phyloP scores from a whole-genome alignment of 2,329 filamentous ascomycete species.

The Colletotrichum sp. region DNA sequence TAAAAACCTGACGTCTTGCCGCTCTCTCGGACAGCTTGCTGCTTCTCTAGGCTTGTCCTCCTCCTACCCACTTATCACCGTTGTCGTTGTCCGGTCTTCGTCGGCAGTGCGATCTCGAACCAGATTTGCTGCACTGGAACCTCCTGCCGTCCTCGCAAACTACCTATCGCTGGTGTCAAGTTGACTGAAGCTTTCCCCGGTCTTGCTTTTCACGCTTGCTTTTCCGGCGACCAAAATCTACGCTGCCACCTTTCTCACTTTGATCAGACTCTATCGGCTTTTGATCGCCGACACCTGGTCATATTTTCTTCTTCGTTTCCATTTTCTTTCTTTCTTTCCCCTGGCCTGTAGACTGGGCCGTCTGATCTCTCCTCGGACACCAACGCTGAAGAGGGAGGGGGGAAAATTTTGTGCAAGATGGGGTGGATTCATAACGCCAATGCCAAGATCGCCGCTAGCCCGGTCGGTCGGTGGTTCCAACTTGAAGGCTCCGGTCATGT shows the following conservation, averaged over 20 bases:
- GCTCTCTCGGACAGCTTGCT: not conserved
- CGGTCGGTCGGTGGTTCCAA: slow-evolving; percentile 76
- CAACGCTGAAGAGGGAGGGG: not conserved
- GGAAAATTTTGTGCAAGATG: slow-evolving; percentile 37
- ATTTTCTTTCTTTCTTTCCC: not conserved
- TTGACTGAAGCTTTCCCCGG: not conserved
- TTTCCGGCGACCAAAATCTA: not conserved
- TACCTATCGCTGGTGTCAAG: not conserved
- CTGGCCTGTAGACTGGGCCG: not conserved
- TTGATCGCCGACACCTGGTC: not conserved
- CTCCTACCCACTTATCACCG: not conserved
- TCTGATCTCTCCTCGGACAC: not conserved
- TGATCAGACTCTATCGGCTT: not conserved
- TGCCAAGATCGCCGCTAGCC: slow-evolving; percentile 64
- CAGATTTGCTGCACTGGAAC: not conserved
- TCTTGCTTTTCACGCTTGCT: not conserved
- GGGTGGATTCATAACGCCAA: slow-evolving; percentile 57
- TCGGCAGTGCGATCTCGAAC: not conserved
- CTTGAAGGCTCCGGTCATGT: slow-evolving; percentile 85
- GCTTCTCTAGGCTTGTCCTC: not conserved
- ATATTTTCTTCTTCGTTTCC: not conserved
- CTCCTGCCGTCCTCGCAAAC: not conserved
- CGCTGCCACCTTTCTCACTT: not conserved
- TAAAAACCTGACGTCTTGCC: slow-evolving; percentile 10
- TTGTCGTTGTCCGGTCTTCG: not conserved